Conservation (phyloP, 768 basidiomycete species). For the Paxillus involutus region DNA sequence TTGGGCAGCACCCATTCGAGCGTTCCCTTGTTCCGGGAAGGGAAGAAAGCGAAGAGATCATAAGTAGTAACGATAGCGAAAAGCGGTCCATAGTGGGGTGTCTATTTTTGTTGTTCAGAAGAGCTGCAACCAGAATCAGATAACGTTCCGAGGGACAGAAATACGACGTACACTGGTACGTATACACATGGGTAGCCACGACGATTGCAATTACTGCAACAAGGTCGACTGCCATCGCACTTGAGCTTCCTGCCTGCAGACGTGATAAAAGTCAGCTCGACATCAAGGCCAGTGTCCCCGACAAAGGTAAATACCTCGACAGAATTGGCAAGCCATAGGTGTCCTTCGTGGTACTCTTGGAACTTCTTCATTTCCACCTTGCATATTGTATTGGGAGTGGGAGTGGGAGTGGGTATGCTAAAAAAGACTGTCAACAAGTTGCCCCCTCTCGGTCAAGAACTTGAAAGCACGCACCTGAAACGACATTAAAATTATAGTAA, state of each 20-base stretch:
- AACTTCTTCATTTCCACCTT: slow-evolving; percentile 17
- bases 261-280: neutral
- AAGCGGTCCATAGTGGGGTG: slow-evolving; percentile 3
- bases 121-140: slow-evolving; percentile 19
- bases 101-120: slow-evolving; percentile 34
- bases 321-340: slow-evolving; percentile 75
- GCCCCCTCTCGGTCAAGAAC: neutral
- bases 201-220: slow-evolving; percentile 65
- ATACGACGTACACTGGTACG: slow-evolving; percentile 57
- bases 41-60: slow-evolving; percentile 14
- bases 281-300: neutral
- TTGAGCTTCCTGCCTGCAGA: slow-evolving; percentile 65
- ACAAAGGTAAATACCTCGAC: slow-evolving; percentile 48
- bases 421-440: neutral
- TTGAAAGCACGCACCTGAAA: slow-evolving; percentile 21
- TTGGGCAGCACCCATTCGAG: slow-evolving; percentile 18
- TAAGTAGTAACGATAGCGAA: neutral
- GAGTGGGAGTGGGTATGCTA: slow-evolving; percentile 21
- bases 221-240: slow-evolving; percentile 64
- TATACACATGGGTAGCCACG: slow-evolving; percentile 61
- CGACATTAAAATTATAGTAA: slow-evolving; percentile 18
- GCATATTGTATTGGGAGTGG: slow-evolving; percentile 12
- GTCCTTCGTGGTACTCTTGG: slow-evolving; percentile 44
- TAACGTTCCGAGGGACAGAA: slow-evolving; percentile 6
- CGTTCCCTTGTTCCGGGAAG: slow-evolving; percentile 14